phyloP scores from a whole-genome alignment of 768 basidiomycete species.

The Harrya chromipes region DNA sequence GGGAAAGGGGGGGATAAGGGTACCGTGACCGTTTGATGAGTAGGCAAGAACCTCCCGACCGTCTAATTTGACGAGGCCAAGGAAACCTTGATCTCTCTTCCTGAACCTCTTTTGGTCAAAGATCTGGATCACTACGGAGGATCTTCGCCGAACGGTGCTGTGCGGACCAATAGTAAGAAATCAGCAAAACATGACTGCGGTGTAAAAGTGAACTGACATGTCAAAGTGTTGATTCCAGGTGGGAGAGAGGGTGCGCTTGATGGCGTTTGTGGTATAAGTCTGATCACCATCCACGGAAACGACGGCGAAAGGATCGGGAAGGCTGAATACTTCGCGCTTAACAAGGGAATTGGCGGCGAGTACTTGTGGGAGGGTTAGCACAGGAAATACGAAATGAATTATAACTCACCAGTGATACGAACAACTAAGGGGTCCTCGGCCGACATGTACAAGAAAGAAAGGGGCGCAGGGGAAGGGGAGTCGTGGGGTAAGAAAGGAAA shows the following conservation, averaged over 20 bases:
- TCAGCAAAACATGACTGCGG: background rate
- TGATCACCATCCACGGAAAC: constrained; percentile 85
- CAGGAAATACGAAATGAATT: background rate
- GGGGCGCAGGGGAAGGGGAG: background rate
- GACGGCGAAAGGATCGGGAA: constrained; percentile 88
- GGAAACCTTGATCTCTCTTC: constrained; percentile 79
- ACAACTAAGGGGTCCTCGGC: constrained; percentile 14
- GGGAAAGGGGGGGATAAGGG: background rate
- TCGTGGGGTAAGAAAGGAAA: too few species aligned
- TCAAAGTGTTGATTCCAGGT: constrained; percentile 88
- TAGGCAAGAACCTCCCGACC: constrained; percentile 52
- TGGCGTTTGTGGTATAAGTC: constrained; percentile 70
- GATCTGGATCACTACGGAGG: constrained; percentile 78
- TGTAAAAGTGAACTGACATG: constrained; percentile 50
- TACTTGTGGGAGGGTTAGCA: constrained; percentile 40
- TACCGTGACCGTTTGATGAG: constrained; percentile 48
- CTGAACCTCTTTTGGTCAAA: constrained; percentile 90
- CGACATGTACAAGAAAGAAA: constrained; percentile 17
- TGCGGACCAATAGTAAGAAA: constrained; percentile 1
- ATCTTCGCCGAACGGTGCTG: constrained; percentile 71
- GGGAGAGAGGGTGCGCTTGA: constrained; percentile 66
- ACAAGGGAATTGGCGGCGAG: constrained; percentile 71
- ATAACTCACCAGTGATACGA: constrained; percentile 23
- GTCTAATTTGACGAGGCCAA: constrained; percentile 55
- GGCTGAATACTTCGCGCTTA: constrained; percentile 74